Conservation (phyloP, 768 basidiomycete species). For the Psilocybe cubensis region DNA sequence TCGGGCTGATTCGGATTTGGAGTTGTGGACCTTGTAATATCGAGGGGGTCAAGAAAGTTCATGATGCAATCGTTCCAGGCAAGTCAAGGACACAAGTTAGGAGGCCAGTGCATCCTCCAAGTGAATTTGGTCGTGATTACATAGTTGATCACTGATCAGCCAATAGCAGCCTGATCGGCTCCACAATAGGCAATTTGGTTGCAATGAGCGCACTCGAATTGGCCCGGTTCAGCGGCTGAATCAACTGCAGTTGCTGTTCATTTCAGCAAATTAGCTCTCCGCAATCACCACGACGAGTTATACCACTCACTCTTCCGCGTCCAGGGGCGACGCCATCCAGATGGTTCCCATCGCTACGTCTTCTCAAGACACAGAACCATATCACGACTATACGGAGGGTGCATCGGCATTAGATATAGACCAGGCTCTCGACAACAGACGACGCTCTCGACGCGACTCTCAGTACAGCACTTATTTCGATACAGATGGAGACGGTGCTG, state of each 20-base stretch:
- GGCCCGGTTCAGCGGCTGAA: background rate
- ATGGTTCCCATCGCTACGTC: slow-evolving; percentile 45
- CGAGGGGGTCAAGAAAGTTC: slow-evolving; percentile 79
- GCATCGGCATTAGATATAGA: slow-evolving; percentile 78
- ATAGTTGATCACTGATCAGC: background rate
- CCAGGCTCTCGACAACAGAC: slow-evolving; percentile 53
- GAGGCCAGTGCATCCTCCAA: background rate
- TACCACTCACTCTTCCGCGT: slow-evolving; percentile 8
- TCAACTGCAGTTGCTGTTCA: background rate
- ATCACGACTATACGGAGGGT: slow-evolving; percentile 84
- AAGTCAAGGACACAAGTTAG: no score
- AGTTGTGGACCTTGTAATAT: slow-evolving; percentile 49
- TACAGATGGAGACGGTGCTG: slow-evolving; percentile 61
- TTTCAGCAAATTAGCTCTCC: background rate
- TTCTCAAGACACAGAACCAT: slow-evolving; percentile 24
- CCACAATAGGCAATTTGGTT: slow-evolving; percentile 4
- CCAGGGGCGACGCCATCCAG: slow-evolving; percentile 33
- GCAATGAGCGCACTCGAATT: background rate
- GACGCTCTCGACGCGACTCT: slow-evolving; percentile 67
- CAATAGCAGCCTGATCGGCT: background rate
- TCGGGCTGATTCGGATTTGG: slow-evolving; percentile 50
- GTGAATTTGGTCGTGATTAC: background rate
- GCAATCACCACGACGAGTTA: slow-evolving; percentile 22
- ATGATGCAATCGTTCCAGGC: slow-evolving; percentile 37
- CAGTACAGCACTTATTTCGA: slow-evolving; percentile 61